Percentiles rank a stretch among this genome's conserved stretches.
phyloP scores from a whole-genome alignment of 257 asterid genomes.

The Verbascum thapsus region DNA sequence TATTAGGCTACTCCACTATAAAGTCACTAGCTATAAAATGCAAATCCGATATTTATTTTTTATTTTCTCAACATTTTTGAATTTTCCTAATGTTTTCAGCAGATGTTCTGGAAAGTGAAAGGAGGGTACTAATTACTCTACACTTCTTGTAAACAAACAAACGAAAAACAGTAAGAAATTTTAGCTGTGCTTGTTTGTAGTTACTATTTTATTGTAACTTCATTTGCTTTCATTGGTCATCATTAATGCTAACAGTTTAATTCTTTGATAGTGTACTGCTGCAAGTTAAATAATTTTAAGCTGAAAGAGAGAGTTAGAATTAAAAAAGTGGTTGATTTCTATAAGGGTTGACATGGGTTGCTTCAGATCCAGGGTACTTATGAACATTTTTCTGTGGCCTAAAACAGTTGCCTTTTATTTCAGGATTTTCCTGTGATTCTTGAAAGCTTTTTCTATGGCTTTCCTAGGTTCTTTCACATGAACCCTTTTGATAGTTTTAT shows the following conservation, averaged over 20 bases:
- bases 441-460: conserved; percentile 45
- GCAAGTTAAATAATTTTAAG: conserved; percentile 38
- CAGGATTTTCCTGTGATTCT: conserved; percentile 78
- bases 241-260: neutral
- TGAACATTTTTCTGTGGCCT: conserved; percentile 40
- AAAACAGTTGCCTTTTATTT: conserved; percentile 42
- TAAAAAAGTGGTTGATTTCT: conserved; percentile 41
- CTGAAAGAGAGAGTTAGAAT: conserved; percentile 46
- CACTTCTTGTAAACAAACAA: conserved; percentile 23
- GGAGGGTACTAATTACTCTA: conserved; percentile 33
- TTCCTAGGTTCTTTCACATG: conserved; percentile 53
- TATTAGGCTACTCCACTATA: conserved; percentile 27
- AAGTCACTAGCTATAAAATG: conserved; percentile 3
- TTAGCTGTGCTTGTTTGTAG: conserved; percentile 11
- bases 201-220: conserved; percentile 22
- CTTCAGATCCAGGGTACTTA: conserved; percentile 97
- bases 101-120: conserved; percentile 37
- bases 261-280: conserved; percentile 33
- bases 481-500: conserved; percentile 31
- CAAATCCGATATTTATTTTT: no score
- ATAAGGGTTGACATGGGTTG: conserved; percentile 64
- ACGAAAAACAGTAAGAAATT: conserved; percentile 22
- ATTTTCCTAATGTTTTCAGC: conserved; percentile 30
- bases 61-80: conserved; percentile 16
- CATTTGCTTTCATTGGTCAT: conserved; percentile 21